phyloP scores from a whole-genome alignment of 352 stramenopile genomes.

The Globisporangium apiculatum region DNA sequence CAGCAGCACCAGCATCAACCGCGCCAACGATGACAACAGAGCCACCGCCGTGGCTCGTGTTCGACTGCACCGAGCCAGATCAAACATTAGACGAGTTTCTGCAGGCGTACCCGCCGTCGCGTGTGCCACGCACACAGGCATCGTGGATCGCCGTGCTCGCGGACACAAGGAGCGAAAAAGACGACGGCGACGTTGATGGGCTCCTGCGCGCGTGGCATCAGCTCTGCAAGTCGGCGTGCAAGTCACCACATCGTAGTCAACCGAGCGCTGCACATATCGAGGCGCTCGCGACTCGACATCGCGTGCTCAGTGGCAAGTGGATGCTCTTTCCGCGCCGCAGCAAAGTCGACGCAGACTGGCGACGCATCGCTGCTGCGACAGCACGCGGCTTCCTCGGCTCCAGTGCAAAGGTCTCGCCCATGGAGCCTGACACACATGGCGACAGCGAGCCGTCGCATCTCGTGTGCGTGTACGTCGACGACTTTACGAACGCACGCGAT shows the following conservation, averaged over 20 bases:
- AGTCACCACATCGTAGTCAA: neutral
- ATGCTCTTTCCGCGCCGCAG: slow-evolving; percentile 10
- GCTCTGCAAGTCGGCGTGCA: neutral
- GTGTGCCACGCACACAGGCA: neutral
- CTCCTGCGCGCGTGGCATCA: slow-evolving; percentile 2
- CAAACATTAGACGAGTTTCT: slow-evolving; percentile 9
- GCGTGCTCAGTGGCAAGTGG: slow-evolving; percentile 13
- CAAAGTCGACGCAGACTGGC: slow-evolving; percentile 5
- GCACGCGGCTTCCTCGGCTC: neutral
- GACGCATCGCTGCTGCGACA: neutral
- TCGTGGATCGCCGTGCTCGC: slow-evolving; percentile 5
- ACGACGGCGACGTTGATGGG: slow-evolving; percentile 2
- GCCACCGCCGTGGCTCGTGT: slow-evolving; percentile 4
- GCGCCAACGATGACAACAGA: neutral
- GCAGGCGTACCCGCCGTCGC: slow-evolving; percentile 2
- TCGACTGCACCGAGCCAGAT: neutral
- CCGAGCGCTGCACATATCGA: slow-evolving; percentile 1
- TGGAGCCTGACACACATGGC: neutral
- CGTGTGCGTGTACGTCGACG: slow-evolving; percentile 11
- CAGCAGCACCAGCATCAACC: neutral
- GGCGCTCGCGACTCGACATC: neutral
- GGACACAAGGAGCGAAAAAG: neutral
- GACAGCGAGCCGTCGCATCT: slow-evolving; percentile 1
- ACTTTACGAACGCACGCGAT: slow-evolving; percentile 7
- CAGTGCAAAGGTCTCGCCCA: slow-evolving; percentile 9